phyloP scores from a whole-genome alignment of 2,329 filamentous ascomycete species.

The Chrysoporthe austroafricana region DNA sequence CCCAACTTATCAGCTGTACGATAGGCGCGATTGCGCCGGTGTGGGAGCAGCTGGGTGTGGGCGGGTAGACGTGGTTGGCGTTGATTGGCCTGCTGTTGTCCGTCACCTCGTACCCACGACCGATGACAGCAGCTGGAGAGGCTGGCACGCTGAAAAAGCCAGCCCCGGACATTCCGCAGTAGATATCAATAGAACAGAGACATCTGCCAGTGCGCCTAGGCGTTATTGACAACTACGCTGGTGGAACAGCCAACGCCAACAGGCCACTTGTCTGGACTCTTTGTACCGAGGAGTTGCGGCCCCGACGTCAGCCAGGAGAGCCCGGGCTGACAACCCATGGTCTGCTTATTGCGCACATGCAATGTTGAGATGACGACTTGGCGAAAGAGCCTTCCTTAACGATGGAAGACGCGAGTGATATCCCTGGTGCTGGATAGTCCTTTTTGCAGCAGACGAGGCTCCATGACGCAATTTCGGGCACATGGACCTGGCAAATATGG shows the following conservation, averaged over 20 bases:
- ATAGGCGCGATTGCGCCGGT: constrained; percentile 29
- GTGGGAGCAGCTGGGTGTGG: constrained; percentile 34
- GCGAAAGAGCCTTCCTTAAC: background rate
- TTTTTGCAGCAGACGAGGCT: background rate
- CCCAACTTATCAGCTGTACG: constrained; percentile 17
- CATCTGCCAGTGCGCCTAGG: constrained; percentile 8
- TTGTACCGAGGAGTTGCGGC: background rate
- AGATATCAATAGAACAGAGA: constrained; percentile 5
- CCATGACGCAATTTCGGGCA: background rate
- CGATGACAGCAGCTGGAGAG: constrained; percentile 31
- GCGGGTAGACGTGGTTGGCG: constrained; percentile 39
- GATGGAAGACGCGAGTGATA: background rate
- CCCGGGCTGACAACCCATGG: background rate
- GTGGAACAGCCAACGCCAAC: background rate
- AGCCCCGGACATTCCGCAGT: constrained; percentile 31
- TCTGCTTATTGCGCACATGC: background rate
- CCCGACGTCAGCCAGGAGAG: constrained; percentile 1
- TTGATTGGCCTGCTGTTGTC: constrained; percentile 37
- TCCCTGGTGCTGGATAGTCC: background rate
- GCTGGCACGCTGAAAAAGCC: constrained; percentile 37
- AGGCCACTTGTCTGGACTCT: background rate
- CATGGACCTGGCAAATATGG: background rate
- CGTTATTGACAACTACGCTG: background rate
- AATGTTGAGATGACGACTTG: background rate
- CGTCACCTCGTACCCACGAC: constrained; percentile 35